Base-by-base conservation (phyloP, 257 asterid genomes). In the Solanum clarkiae region DNA sequence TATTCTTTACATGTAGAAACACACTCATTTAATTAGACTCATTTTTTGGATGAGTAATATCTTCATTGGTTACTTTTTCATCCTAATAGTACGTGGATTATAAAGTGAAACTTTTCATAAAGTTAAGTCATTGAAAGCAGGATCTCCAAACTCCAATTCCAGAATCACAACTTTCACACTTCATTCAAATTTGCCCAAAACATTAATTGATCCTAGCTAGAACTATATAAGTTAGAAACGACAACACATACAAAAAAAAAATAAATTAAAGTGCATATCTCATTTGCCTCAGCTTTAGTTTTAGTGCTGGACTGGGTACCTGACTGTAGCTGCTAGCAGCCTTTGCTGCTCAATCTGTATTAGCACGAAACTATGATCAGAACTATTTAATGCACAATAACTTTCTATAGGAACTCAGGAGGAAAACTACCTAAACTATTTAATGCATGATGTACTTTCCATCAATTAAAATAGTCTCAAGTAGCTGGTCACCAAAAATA, bases 331-430 rank as follows among this genome's bases (percentile, higher is more conserved):
- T 55, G 98, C 99, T 62, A 95, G 91, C 81, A 88, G 82, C 77
- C 96, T 89, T 88, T 94, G 98, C 89, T 96, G 99, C 91, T 96
- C 98, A 49, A 96, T 93, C 98, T 96, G 92, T 13, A 59, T 6
- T 44, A 40, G 82, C 26, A 53, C 26, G 17, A 77, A 77, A 89
- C 20, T 59, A 80, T 51, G 20, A 53, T 45, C 56, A 60, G 45
- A 55, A 42, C 63, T n/a, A 32, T 15, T 77, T 26, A 77, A 77
- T 77, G 82, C 47, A 15, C 15, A 49, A 26, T 11, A 53, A 53
- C 26, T 51, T 26, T 16, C 29, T 9, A 18, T 26, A 77, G 16
- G 22, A 18, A 24, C 24, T 8, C 66, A 20, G 24, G 32, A 29
- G 44, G 26, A 77, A 10, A 51, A 47, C 22, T 26, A 42, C 2